Evolutionary conservation across 495 filamentous ascomycete species (phyloP).

Genomic region (Corynascus novoguineensis): DNA sequence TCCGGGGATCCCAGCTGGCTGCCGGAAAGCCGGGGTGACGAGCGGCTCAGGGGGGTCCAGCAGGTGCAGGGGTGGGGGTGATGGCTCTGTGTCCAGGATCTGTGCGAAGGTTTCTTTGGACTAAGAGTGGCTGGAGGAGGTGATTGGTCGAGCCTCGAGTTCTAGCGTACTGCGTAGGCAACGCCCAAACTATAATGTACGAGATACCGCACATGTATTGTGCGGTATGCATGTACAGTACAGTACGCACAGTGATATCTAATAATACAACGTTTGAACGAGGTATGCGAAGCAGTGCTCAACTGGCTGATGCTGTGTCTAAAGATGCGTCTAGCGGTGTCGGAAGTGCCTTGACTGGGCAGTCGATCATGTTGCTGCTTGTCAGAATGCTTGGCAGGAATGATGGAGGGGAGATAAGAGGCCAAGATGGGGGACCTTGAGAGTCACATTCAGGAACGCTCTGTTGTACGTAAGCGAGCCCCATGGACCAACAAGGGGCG

Average conservation of each 20-base stretch:
- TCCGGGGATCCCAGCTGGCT: neutral
- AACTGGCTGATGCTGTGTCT: neutral
- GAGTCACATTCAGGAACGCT: neutral
- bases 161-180: neutral
- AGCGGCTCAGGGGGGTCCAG: slow-evolving; percentile 20
- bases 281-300: neutral
- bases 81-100: slow-evolving; percentile 2
- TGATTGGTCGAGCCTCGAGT: slow-evolving; percentile 8
- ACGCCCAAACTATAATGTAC: no score
- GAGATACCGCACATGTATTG: no score
- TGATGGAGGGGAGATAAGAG: slow-evolving; percentile 7
- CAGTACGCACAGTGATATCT: no score
- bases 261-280: neutral
- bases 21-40: slow-evolving; percentile 4
- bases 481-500: slow-evolving; percentile 16
- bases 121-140: slow-evolving; percentile 1
- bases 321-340: slow-evolving; percentile 16
- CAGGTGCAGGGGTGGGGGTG: slow-evolving; percentile 3
- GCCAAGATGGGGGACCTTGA: neutral
- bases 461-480: slow-evolving; percentile 11
- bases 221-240: neutral
- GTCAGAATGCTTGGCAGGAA: no score
- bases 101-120: neutral
- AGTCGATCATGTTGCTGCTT: no score
- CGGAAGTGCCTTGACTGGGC: slow-evolving; percentile 12